Evolutionary conservation across 345 rosid genomes (phyloP).

Genomic region (Atalantia buxifolia): DNA sequence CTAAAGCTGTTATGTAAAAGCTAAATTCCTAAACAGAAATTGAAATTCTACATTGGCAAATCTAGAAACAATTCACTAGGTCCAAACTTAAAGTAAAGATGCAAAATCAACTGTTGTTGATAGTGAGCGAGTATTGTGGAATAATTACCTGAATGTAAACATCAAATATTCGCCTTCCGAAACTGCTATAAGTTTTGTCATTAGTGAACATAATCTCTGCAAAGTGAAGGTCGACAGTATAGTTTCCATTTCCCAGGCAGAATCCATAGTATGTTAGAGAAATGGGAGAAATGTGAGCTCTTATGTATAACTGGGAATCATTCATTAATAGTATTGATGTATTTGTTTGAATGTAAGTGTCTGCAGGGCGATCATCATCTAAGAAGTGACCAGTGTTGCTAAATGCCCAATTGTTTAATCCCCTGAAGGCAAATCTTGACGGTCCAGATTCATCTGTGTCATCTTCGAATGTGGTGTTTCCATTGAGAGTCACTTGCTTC

Average conservation of each 20-base stretch:
- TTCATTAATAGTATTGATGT: conserved; percentile 5
- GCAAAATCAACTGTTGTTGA: too few relatives aligned
- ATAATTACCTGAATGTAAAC: conserved; percentile 59
- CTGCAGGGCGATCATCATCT: neutral
- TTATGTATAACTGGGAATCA: conserved; percentile 30
- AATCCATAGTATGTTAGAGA: conserved; percentile 50
- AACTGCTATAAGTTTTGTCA: conserved; percentile 28
- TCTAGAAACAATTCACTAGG: too few relatives aligned
- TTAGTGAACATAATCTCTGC: conserved; percentile 58
- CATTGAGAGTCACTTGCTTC: neutral
- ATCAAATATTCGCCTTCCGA: conserved; percentile 67
- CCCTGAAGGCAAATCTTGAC: conserved; percentile 15
- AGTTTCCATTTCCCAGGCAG: conserved; percentile 43
- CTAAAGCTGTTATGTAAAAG: neutral
- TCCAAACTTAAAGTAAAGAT: too few relatives aligned
- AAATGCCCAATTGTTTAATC: conserved; percentile 35
- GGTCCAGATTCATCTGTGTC: conserved; percentile 28
- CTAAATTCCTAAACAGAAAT: neutral
- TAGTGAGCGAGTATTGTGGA: neutral
- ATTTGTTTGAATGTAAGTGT: conserved; percentile 5
- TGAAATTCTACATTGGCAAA: too few relatives aligned
- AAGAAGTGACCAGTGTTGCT: conserved; percentile 54
- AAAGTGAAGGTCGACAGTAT: conserved; percentile 69
- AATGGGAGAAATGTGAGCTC: conserved; percentile 42
- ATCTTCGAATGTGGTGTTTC: conserved; percentile 21